phyloP scores from a whole-genome alignment of 768 basidiomycete genomes.

The Lentinula edodes region DNA sequence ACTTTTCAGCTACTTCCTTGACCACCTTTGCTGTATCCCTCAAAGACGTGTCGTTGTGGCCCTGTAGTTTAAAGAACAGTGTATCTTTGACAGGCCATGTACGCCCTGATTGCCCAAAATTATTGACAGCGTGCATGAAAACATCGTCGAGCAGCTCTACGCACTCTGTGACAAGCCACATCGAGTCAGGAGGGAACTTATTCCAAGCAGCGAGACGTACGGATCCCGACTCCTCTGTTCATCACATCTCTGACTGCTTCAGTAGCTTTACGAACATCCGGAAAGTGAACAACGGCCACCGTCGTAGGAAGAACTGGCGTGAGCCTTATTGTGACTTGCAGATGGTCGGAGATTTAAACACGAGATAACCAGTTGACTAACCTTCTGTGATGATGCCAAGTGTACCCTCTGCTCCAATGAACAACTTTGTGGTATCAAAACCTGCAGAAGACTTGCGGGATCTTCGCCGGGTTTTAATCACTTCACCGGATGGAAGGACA shows the following conservation, averaged over 20 bases:
- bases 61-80: conserved; percentile 87
- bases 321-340: conserved; percentile 69
- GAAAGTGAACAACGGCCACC: conserved; percentile 80
- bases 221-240: conserved; percentile 69
- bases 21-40: conserved; percentile 57
- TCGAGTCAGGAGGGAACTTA: background rate
- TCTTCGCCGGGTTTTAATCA: conserved; percentile 81
- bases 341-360: background rate
- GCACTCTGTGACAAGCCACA: conserved; percentile 48
- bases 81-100: conserved; percentile 62
- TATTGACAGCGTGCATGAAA: conserved; percentile 61
- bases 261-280: conserved; percentile 66
- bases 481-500: conserved; percentile 82
- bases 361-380: conserved; percentile 16
- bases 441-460: conserved; percentile 85
- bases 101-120: conserved; percentile 44
- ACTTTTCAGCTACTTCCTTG: conserved; percentile 48
- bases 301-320: conserved; percentile 79
- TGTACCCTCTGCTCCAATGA: conserved; percentile 80
- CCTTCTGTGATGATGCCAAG: conserved; percentile 89
- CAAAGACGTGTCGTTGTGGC: conserved; percentile 54
- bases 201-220: conserved; percentile 34
- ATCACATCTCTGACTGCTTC: conserved; percentile 70
- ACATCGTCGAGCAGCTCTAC: conserved; percentile 76
- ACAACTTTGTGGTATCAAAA: conserved; percentile 79